phyloP scores from a whole-genome alignment of 805 yeast genomes.

The Candida suzukii region DNA sequence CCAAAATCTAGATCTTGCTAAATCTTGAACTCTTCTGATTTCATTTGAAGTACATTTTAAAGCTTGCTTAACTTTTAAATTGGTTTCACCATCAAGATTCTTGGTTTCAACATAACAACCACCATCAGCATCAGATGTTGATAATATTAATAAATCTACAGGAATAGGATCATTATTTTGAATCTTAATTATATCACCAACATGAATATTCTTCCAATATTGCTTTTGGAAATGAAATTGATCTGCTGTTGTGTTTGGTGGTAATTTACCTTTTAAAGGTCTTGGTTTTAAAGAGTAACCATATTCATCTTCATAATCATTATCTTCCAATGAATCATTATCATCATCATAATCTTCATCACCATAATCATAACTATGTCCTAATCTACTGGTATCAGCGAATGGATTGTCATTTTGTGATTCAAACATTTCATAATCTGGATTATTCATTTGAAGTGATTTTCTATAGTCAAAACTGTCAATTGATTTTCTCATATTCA shows the following conservation, averaged over 20 bases:
- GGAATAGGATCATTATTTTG: constrained; percentile 75
- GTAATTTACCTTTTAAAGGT: constrained; percentile 28
- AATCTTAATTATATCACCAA: constrained; percentile 68
- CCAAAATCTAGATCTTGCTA: constrained; percentile 50
- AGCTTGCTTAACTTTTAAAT: constrained; percentile 52
- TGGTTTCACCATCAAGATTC: constrained; percentile 72
- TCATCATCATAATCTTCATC: constrained; percentile 6
- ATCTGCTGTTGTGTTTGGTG: constrained; percentile 6
- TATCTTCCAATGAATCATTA: constrained; percentile 37
- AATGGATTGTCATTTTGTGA: constrained; percentile 3
- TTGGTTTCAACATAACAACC: constrained; percentile 65
- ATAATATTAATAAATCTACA: constrained; percentile 59
- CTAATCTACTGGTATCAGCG: constrained; percentile 1
- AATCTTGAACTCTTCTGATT: constrained; percentile 49
- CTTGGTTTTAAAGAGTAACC: constrained; percentile 10
- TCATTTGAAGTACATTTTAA: constrained; percentile 43
- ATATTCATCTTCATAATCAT: neutral
- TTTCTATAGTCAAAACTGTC: constrained; percentile 28
- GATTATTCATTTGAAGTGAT: constrained; percentile 24
- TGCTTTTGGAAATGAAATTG: constrained; percentile 5
- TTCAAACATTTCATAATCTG: constrained; percentile 34
- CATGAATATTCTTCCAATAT: constrained; percentile 61
- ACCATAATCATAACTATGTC: neutral
- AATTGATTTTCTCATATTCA: constrained; percentile 12
- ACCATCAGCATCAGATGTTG: constrained; percentile 64